Base-by-base conservation (phyloP, 2,329 filamentous ascomycete genomes). In the Trichoderma sp. region DNA sequence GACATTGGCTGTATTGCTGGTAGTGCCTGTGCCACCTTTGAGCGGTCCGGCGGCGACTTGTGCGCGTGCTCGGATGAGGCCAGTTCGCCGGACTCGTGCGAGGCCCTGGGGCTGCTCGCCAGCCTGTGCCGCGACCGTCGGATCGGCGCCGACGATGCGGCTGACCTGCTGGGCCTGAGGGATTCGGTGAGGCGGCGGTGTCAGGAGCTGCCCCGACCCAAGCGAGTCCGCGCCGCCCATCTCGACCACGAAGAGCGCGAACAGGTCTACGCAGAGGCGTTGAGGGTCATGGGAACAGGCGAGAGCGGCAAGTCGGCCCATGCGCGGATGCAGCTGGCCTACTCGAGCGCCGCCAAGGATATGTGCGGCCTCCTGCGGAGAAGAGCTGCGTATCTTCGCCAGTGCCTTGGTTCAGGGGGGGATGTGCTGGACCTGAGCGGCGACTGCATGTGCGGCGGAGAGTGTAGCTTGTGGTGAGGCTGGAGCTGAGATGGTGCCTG, bases 1-100 rank as follows among this genome's bases (percentile, higher is more conserved):
- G 65, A 68, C 5, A 37, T 68, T 1, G 11, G 55, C 0, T 5
- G 18, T 5, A 46, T 68, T 11, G 56, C 65, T 32, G 65, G 65
- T 7, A 54, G 43, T 28, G 65, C 56, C n/a, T 68, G 65, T 43
- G 65, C 65, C 4, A 68, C 65, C 8, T 68, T 68, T 43, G 65
- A 68, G 46, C 65, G 65, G 28, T 30, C 58, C 10, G 55, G 65
- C 21, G 65, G 65, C 11, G 49, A 52, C 13, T 8, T 68, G 56
- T 68, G 65, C 43, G 65, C 65, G 1, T 68, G 65, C 49, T 34
- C 55, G 11, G 24, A 24, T 24, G 32, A 14, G 32, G 24, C 24
- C n/a, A 14, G 13, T 1, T 59, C 54, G 26, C 28, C 8, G 1
- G 6, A 5, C 2, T 66, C 65, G 24, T 68, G 65, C 18, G 55